A percentile compares a stretch with the other conserved stretches of the same genome.
Evolutionary conservation across 2,329 filamentous ascomycete species (phyloP).

Genomic region (Dichotomopilus funicola): DNA sequence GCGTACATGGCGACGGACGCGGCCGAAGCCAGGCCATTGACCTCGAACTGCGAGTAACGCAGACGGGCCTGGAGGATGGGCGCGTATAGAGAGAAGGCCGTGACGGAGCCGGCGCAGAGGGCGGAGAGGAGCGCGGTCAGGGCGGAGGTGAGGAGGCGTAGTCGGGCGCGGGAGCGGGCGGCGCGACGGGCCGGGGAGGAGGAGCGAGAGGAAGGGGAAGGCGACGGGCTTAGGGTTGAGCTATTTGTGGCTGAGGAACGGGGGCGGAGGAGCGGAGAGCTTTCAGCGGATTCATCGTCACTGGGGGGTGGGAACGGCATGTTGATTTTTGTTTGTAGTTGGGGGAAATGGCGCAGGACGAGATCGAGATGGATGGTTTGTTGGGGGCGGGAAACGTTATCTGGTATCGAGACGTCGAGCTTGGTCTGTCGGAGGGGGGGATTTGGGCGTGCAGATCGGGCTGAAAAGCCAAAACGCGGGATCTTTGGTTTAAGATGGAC

Average conservation of each 20-base stretch:
- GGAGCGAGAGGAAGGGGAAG: background rate
- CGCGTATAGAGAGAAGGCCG: slow-evolving; percentile 89
- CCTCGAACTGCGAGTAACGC: slow-evolving; percentile 83
- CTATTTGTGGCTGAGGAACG: background rate
- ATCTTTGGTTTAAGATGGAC: no score
- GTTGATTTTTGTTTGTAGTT: no score
- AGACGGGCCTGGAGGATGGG: slow-evolving; percentile 81
- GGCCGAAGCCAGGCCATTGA: slow-evolving; percentile 72
- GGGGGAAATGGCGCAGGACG: no score
- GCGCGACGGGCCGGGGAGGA: no score
- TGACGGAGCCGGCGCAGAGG: slow-evolving; percentile 84
- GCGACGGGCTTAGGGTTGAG: background rate
- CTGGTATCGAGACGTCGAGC: no score
- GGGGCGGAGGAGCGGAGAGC: background rate
- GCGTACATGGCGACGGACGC: slow-evolving; percentile 87
- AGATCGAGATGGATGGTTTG: no score
- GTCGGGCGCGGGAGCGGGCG: no score
- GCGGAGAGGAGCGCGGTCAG: slow-evolving; percentile 48
- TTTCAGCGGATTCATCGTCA: background rate
- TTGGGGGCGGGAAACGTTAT: no score
- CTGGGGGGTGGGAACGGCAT: no score
- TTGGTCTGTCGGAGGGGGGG: no score
- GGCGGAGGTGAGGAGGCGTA: slow-evolving; percentile 38
- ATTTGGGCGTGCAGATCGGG: no score
- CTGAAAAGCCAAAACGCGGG: no score